Percentiles rank a stretch among this genome's conserved stretches.
These are phyloP conservation scores for Phytopythium montanum DNA, from an alignment of 352 stramenopile genomes.

Conservation along the genomic window DNA sequence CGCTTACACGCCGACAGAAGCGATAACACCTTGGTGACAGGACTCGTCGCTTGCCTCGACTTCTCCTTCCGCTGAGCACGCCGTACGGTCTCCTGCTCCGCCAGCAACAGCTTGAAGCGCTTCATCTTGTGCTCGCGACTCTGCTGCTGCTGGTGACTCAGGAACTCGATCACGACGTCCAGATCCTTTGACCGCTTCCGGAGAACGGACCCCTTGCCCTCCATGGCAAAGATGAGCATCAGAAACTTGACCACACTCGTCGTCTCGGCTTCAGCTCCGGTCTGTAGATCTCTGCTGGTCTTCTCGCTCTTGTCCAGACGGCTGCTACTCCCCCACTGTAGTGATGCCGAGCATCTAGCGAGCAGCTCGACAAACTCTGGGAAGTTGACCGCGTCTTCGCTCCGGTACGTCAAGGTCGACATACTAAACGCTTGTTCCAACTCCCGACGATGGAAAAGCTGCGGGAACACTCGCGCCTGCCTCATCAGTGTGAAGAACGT, in stretches of 20 bases:
- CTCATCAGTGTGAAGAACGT: conserved; percentile 53
- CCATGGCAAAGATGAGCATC: conserved; percentile 79
- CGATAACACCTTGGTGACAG: background rate
- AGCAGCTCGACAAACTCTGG: conserved; percentile 64
- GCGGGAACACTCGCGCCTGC: conserved; percentile 43
- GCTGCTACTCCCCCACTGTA: conserved; percentile 40
- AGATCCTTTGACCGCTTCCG: conserved; percentile 56
- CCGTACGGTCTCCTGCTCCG: conserved; percentile 17
- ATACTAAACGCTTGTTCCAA: conserved; percentile 39
- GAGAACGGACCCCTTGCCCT: conserved; percentile 57
- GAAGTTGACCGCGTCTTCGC: conserved; percentile 35
- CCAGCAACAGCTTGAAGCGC: conserved; percentile 43
- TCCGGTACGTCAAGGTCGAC: conserved; percentile 22
- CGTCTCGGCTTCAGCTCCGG: conserved; percentile 2
- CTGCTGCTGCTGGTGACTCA: conserved; percentile 37
- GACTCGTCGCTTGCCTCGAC: background rate
- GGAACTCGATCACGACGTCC: conserved; percentile 40
- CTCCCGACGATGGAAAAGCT: conserved; percentile 55
- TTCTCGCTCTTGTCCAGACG: background rate
- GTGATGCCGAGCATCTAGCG: conserved; percentile 35
- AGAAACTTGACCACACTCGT: conserved; percentile 56
- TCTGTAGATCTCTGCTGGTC: conserved; percentile 1
- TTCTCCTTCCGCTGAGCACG: conserved; percentile 2
- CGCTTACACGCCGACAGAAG: background rate
- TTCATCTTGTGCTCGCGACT: conserved; percentile 34